phyloP scores from a whole-genome alignment of 495 filamentous ascomycete genomes.

The Acidomyces sp. region DNA sequence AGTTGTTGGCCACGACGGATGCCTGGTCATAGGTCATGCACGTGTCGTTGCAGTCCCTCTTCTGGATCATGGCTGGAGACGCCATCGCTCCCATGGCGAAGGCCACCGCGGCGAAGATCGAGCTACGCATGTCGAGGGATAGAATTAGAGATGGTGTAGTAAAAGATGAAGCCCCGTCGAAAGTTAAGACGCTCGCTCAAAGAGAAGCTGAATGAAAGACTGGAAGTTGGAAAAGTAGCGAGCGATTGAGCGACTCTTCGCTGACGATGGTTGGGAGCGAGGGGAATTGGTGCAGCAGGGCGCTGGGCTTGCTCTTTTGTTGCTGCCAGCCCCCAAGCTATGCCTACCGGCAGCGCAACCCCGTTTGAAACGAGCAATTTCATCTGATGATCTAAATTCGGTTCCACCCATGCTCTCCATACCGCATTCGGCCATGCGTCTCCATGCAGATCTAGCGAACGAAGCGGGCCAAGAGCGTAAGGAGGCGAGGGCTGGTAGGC shows the following conservation, averaged over 20 bases:
- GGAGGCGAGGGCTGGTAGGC: no score
- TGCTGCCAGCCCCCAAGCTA: not conserved
- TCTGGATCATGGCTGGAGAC: slow-evolving; percentile 38
- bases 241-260: not conserved
- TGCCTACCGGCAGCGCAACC: not conserved
- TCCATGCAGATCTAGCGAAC: no score
- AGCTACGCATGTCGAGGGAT: slow-evolving; percentile 47
- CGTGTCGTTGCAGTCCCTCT: slow-evolving; percentile 32
- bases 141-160: no score
- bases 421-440: no score
- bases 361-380: slow-evolving; percentile 1
- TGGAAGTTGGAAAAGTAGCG: not conserved
- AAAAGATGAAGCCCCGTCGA: no score
- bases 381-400: no score
- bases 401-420: no score
- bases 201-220: not conserved
- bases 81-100: slow-evolving; percentile 50
- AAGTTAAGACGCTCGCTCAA: not conserved
- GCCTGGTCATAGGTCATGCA: slow-evolving; percentile 16
- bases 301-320: not conserved
- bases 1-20: slow-evolving; percentile 11
- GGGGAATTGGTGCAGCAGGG: not conserved
- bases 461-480: no score
- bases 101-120: slow-evolving; percentile 44
- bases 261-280: not conserved